Base-by-base conservation (phyloP, 345 rosid genomes). In the Citrus trifoliata region DNA sequence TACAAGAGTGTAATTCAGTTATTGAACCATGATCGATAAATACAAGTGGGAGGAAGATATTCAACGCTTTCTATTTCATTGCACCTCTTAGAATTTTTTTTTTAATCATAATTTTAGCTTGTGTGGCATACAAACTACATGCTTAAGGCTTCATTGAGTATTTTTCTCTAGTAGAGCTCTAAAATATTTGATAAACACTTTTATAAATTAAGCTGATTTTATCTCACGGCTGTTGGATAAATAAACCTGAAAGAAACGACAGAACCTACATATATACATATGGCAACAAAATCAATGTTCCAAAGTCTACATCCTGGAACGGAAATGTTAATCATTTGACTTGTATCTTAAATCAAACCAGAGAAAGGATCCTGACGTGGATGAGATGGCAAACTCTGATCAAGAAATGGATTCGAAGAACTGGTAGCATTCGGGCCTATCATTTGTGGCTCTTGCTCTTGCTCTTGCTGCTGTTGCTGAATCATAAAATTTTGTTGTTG, bases 381-480 rank as follows among this genome's bases (percentile, higher is more conserved):
- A n/a, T 30, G 48, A 22, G 66, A 70, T 25, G 67, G 72, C 58
- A 65, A 16, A 38, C 51, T 37, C 58, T 75, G 71, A 28, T 69
- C 75, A 5, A 66, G 19, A 24, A 70, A 62, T 8, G 86, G 82
- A 64, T 72, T 78, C 28, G 16, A 75, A 38, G 82, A 75, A 60
- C 55, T 68, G 2, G 68, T 33, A 13, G 70, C 61, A 28, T 62
- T 37, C 12, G 14, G 75, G 14, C n/a, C 60, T 61, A 10, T 38
- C 76, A 61, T 12, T 3, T 2, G 61, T 48, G 22, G 68, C 74
- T 59, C 68, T 25, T 56, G 80, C 58, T 38, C 42, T 38, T 38
- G 42, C 48, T 38, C 42, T 38, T 38, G 42, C 48, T 76, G 76
- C 33, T 42, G 79, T 53, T 42, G 80, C 22, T 24, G 67, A 32